A percentile compares a stretch with the other conserved stretches of the same genome.
phyloP scores from a whole-genome alignment of 176 grass and related monocot species.

The Calamus simplicifolius region DNA sequence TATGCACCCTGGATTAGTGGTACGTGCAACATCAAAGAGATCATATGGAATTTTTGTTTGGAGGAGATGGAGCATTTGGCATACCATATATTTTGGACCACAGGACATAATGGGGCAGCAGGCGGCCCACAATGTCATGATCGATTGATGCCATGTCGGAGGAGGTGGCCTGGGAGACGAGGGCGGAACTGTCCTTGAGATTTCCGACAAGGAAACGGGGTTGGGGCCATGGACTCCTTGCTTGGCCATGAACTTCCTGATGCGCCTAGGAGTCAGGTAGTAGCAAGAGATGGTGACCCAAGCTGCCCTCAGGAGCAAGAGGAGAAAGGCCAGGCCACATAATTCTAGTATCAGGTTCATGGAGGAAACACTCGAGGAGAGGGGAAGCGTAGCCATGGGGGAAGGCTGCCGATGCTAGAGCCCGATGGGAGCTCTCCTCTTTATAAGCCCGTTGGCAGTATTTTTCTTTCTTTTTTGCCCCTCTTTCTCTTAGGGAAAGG shows the following conservation, averaged over 20 bases:
- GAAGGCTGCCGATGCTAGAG: too few relatives aligned
- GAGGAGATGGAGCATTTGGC: background rate
- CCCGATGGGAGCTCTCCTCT: too few relatives aligned
- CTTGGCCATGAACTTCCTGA: constrained; percentile 50
- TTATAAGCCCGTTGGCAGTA: too few relatives aligned
- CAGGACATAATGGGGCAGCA: constrained; percentile 89
- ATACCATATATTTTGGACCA: constrained; percentile 67
- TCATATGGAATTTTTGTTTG: too few relatives aligned
- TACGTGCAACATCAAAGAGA: too few relatives aligned
- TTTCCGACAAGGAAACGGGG: constrained; percentile 51
- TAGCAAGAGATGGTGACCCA: constrained; percentile 76
- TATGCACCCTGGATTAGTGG: too few relatives aligned
- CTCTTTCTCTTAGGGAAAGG: too few relatives aligned
- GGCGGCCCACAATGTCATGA: constrained; percentile 81
- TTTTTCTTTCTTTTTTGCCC: too few relatives aligned
- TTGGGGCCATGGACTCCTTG: constrained; percentile 58
- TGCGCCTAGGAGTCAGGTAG: constrained; percentile 48
- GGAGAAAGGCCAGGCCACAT: constrained; percentile 6
- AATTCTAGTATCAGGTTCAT: constrained; percentile 26
- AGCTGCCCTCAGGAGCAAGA: constrained; percentile 32
- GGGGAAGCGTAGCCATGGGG: background rate
- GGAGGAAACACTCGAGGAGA: background rate
- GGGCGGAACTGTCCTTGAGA: constrained; percentile 48
- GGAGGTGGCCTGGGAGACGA: constrained; percentile 45
- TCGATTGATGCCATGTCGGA: constrained; percentile 49